Evolutionary conservation across 371 early-diverging fungal species (phyloP).

Genomic region (Smittium mucronatum): DNA sequence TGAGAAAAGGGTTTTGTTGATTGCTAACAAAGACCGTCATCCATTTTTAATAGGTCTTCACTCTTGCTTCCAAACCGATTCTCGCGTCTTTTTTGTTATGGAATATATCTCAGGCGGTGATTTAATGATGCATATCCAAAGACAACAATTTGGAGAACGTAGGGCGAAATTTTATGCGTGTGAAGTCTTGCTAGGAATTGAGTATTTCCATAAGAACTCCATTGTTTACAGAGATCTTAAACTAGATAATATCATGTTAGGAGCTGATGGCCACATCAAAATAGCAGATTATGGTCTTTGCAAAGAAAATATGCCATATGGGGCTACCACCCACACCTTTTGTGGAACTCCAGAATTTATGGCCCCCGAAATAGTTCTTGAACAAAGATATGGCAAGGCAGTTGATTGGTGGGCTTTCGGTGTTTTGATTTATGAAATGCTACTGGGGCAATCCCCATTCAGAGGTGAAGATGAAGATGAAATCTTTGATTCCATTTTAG

Average conservation of each 20-base stretch:
- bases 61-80: slow-evolving; percentile 88
- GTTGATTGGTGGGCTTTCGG: slow-evolving; percentile 99
- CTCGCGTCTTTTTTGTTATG: slow-evolving; percentile 94
- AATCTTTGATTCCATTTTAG: slow-evolving; percentile 85
- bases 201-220: slow-evolving; percentile 86
- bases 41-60: slow-evolving; percentile 96
- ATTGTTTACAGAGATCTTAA: slow-evolving; percentile 98
- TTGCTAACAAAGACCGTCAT: slow-evolving; percentile 74
- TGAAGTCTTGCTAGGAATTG: slow-evolving; percentile 91
- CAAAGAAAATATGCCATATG: slow-evolving; percentile 83
- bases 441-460: slow-evolving; percentile 88
- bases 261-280: slow-evolving; percentile 91
- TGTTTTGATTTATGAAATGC: slow-evolving; percentile 95
- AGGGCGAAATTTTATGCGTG: slow-evolving; percentile 93
- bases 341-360: slow-evolving; percentile 99
- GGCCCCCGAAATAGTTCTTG: slow-evolving; percentile 95
- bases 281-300: slow-evolving; percentile 98
- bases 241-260: slow-evolving; percentile 93
- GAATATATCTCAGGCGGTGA: slow-evolving; percentile 99
- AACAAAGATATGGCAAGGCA: slow-evolving; percentile 78
- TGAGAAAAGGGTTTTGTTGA: slow-evolving; percentile 86
- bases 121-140: slow-evolving; percentile 92
- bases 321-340: slow-evolving; percentile 75
- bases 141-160: slow-evolving; percentile 63
- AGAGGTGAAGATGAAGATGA: slow-evolving; percentile 88